Evolutionary conservation across 768 basidiomycete genomes (phyloP).

Genomic region (Tephrocybe rancida): DNA sequence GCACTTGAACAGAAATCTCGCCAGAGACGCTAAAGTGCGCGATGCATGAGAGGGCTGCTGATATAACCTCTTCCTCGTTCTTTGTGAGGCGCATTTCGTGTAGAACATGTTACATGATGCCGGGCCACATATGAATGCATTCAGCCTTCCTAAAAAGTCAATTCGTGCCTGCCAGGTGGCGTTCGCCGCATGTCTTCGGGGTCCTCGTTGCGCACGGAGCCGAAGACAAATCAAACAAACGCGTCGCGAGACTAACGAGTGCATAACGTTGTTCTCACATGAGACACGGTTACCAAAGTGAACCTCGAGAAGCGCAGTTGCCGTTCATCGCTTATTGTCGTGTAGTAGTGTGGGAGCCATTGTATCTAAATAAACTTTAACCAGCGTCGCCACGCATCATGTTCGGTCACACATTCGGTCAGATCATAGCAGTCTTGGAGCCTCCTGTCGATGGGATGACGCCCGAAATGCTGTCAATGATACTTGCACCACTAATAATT

Average conservation of each 20-base stretch:
- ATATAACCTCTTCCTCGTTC: no score
- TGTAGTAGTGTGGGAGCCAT: slow-evolving; percentile 14
- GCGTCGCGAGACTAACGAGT: slow-evolving; percentile 43
- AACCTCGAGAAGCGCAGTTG: slow-evolving; percentile 19
- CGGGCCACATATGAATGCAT: slow-evolving; percentile 3
- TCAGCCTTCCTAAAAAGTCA: slow-evolving; percentile 16
- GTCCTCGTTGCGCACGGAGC: slow-evolving; percentile 16
- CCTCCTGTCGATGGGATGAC: slow-evolving; percentile 29
- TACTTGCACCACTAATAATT: slow-evolving; percentile 77
- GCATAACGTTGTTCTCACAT: background rate
- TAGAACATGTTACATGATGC: background rate
- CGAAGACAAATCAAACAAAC: slow-evolving; percentile 42
- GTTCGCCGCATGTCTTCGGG: slow-evolving; percentile 26
- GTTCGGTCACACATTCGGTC: slow-evolving; percentile 14
- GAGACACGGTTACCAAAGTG: background rate
- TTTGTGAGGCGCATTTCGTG: background rate
- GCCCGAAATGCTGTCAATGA: slow-evolving; percentile 70
- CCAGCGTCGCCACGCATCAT: slow-evolving; percentile 3
- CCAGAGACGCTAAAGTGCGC: background rate
- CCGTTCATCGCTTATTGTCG: slow-evolving; percentile 29
- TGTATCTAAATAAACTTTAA: slow-evolving; percentile 2
- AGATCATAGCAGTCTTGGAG: slow-evolving; percentile 47
- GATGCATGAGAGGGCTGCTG: background rate
- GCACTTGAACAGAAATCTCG: background rate
- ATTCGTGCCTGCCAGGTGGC: slow-evolving; percentile 12